Base-by-base conservation (phyloP, 148 eudicot species). In the Silene latifolia region DNA sequence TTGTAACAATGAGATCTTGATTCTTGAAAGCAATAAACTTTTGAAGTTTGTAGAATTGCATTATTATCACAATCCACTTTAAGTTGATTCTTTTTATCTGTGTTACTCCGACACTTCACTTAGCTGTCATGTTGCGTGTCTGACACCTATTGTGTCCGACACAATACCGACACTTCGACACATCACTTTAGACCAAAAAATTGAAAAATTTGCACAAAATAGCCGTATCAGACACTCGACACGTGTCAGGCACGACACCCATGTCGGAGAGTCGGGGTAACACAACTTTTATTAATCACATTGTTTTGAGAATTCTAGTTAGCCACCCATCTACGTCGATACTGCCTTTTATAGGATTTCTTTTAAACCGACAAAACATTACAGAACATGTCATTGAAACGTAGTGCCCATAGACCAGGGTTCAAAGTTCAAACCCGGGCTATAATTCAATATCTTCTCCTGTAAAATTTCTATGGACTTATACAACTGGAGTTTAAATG, bases 1-100 rank as follows among this genome's bases (percentile, higher is more conserved):
- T 18, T 51, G 83, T 80, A 76, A 56, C 47, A 20, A 66, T 35
- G 74, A 72, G 71, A 17, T 76, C 59, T 54, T 17, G 68, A 67
- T 61, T 76, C 66, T 17, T 72, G 72, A 29, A 80, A 59, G 68
- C 74, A 72, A 60, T 76, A 54, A 81, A 66, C 0, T 35, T 72
- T 59, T 59, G 74, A 76, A 20, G 74, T 63, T 63, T 23, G 27
- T 46, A 23, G n/a, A 68, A 47, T 67, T 21, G 32, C 44, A 67
- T 10, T 35, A 17, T 32, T 39, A 39, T 39, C 44, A 39, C 8
- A 39, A 39, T 39, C 19, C 21, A 17, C 48, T 18, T 64, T 42
- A 18, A 27, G 17, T 63, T 19, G 17, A 7, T 39, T 39, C 44
- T 39, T 39, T 39, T 32, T 32, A 32, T 32, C 35, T 32, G 3